These are phyloP conservation scores for Neurospora intermedia DNA, from an alignment of 495 filamentous ascomycete genomes.

Conservation along the genomic window DNA sequence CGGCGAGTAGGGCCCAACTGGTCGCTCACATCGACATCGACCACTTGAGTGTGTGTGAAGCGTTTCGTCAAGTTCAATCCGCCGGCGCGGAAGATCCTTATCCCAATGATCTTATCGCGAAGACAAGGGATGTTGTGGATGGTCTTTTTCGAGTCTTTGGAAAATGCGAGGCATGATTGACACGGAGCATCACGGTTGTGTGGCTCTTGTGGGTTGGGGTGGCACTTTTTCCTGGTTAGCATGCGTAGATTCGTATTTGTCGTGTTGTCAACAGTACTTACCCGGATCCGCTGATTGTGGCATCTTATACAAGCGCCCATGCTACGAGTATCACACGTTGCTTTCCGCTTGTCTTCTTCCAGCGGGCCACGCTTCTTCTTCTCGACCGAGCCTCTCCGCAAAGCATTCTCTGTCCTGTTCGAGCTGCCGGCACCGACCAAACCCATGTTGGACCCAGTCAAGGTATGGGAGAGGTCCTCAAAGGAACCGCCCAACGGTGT, in stretches of 20 bases:
- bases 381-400: not conserved
- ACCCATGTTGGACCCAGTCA: not conserved
- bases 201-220: conserved; percentile 17
- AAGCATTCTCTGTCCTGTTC: not conserved
- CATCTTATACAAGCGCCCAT: conserved; percentile 35
- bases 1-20: conserved; percentile 4
- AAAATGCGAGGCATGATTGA: conserved; percentile 23
- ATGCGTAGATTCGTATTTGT: not conserved
- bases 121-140: conserved; percentile 32
- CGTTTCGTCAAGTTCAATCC: conserved; percentile 29
- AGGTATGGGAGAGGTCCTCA: not conserved
- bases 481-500: not conserved
- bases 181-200: conserved; percentile 22
- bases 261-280: conserved; percentile 14
- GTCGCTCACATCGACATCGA: conserved; percentile 17
- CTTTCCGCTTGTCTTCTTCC: conserved; percentile 12
- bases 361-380: conserved; percentile 9
- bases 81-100: conserved; percentile 26
- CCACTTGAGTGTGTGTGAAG: conserved; percentile 26
- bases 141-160: conserved; percentile 31
- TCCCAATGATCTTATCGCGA: conserved; percentile 28
- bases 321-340: conserved; percentile 26
- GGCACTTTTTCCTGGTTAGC: conserved; percentile 3
- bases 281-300: conserved; percentile 31
- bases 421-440: not conserved